These are phyloP conservation scores for Yarrowia sp. DNA, from an alignment of 805 yeast genomes.

Conservation along the genomic window DNA sequence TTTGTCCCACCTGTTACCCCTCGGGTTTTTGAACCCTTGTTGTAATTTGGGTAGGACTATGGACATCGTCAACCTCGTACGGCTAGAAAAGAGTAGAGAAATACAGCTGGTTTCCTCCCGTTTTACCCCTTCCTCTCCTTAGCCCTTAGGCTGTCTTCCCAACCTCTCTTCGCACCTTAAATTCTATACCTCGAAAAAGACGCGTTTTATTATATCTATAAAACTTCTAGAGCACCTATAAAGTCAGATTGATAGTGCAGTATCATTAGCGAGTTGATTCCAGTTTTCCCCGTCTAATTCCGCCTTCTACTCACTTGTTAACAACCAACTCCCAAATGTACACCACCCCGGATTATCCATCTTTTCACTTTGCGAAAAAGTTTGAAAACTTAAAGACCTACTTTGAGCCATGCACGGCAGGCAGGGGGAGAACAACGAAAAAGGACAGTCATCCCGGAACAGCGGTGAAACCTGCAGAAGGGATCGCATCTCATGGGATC, in stretches of 20 bases:
- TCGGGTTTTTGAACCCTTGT: neutral
- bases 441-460: neutral
- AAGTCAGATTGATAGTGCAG: no score
- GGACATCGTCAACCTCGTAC: neutral
- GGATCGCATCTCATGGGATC: slow-evolving; percentile 1
- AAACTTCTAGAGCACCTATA: neutral
- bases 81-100: neutral
- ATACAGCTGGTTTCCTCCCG: neutral
- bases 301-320: neutral
- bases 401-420: neutral
- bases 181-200: neutral
- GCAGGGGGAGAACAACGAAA: slow-evolving; percentile 8
- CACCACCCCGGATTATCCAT: slow-evolving; percentile 13
- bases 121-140: neutral
- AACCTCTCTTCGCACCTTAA: neutral
- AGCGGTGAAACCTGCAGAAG: slow-evolving; percentile 23
- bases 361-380: slow-evolving; percentile 1
- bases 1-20: no score
- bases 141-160: neutral
- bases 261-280: neutral
- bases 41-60: neutral
- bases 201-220: neutral
- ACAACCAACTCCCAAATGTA: neutral
- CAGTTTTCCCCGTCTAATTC: no score
- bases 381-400: neutral